A percentile compares a stretch with the other conserved stretches of the same genome.
Evolutionary conservation across 805 yeast genomes (phyloP).

Genomic region (Scheffersomyces lignosus): DNA sequence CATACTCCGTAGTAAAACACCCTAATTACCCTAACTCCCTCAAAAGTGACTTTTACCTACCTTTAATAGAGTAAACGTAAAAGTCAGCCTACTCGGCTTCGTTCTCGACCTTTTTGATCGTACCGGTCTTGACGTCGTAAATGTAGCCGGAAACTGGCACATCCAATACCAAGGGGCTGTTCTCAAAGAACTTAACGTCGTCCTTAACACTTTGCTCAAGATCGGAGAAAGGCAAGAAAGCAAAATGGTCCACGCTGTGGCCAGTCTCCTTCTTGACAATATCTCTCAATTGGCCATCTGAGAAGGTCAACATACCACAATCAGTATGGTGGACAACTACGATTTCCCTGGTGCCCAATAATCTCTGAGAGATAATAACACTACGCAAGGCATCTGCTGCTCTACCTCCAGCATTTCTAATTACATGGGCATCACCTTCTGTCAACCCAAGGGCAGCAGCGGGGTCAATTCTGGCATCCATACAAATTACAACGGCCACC

Average conservation of each 20-base stretch:
- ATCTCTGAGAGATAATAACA: constrained; percentile 39
- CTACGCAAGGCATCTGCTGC: constrained; percentile 39
- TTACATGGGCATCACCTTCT: constrained; percentile 45
- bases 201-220: constrained; percentile 35
- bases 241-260: constrained; percentile 25
- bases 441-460: constrained; percentile 34
- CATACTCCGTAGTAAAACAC: too few species aligned
- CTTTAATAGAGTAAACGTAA: too few species aligned
- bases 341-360: constrained; percentile 41
- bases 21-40: too few species aligned
- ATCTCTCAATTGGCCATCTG: constrained; percentile 27
- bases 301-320: constrained; percentile 45
- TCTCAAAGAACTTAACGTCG: constrained; percentile 31
- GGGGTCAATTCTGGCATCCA: constrained; percentile 44
- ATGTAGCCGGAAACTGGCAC: constrained; percentile 40
- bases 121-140: constrained; percentile 39
- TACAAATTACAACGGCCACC: constrained; percentile 37
- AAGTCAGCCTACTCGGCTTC: too few species aligned
- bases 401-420: constrained; percentile 46
- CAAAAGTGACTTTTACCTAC: too few species aligned
- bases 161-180: constrained; percentile 30
- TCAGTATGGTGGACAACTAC: constrained; percentile 43
- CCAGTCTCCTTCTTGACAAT: constrained; percentile 31
- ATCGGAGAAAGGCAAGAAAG: constrained; percentile 36
- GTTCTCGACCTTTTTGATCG: constrained; percentile 26